These are phyloP conservation scores for Pythium coloratum DNA, from an alignment of 352 stramenopile species.

Conservation along the genomic window DNA sequence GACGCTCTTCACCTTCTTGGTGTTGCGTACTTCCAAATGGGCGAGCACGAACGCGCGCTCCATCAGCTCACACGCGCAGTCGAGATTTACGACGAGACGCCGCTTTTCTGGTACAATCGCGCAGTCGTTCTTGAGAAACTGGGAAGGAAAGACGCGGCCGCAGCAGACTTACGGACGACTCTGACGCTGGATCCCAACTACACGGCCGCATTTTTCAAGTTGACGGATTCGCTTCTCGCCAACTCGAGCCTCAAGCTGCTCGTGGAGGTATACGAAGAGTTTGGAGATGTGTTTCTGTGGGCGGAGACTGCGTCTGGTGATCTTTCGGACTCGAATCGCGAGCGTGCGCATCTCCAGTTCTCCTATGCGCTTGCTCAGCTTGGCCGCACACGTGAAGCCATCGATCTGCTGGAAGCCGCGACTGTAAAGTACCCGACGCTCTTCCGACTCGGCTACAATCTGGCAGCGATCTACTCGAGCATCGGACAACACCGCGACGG, in stretches of 20 bases:
- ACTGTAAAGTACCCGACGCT: conserved; percentile 28
- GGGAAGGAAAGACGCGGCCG: neutral
- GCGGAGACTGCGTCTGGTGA: neutral
- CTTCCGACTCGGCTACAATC: conserved; percentile 53
- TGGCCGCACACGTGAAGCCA: conserved; percentile 30
- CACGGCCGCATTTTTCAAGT: conserved; percentile 28
- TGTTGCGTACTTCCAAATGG: conserved; percentile 20
- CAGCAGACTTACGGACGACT: conserved; percentile 12
- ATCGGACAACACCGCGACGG: conserved; percentile 29
- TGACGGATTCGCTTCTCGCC: conserved; percentile 28
- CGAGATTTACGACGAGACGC: conserved; percentile 1
- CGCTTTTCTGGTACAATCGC: conserved; percentile 26
- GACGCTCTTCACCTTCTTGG: conserved; percentile 61
- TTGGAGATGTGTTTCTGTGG: conserved; percentile 22
- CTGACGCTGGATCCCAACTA: conserved; percentile 29
- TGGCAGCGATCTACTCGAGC: conserved; percentile 43
- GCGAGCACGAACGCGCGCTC: conserved; percentile 18
- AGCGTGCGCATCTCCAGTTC: conserved; percentile 40
- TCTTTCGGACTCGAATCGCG: conserved; percentile 23
- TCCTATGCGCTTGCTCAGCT: conserved; percentile 39
- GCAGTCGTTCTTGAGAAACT: conserved; percentile 17
- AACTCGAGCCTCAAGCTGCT: conserved; percentile 4
- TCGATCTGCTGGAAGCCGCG: conserved; percentile 34
- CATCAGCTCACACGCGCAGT: conserved; percentile 28
- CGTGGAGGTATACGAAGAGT: conserved; percentile 29